Conservation (phyloP, 345 rosid species). For the Arabis hirsuta region DNA sequence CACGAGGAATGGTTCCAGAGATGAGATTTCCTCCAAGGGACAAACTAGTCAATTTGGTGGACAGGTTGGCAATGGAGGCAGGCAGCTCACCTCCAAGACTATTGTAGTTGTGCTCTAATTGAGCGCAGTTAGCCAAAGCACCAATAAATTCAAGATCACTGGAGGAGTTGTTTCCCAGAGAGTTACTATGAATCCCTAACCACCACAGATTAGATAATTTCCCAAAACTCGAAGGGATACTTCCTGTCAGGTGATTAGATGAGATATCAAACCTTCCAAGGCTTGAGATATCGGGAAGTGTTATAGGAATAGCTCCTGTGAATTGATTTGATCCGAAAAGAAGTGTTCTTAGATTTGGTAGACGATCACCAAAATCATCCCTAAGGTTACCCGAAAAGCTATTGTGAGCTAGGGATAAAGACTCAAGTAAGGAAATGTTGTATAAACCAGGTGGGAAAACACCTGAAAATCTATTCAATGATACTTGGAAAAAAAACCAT, state of each 20-base stretch:
- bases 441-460: conserved; percentile 32
- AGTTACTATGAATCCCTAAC: conserved; percentile 14
- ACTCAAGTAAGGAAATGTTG: conserved; percentile 36
- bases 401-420: conserved; percentile 22
- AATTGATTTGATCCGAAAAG: conserved; percentile 21
- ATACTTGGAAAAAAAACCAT: conserved; percentile 16
- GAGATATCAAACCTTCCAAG: conserved; percentile 32
- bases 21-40: conserved; percentile 31
- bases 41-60: conserved; percentile 28
- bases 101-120: conserved; percentile 23
- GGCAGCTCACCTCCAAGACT: conserved; percentile 38
- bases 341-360: conserved; percentile 28
- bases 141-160: conserved; percentile 29
- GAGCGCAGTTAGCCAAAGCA: conserved; percentile 31
- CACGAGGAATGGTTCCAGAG: conserved; percentile 36
- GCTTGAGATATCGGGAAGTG: conserved; percentile 38
- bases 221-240: conserved; percentile 33
- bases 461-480: conserved; percentile 36
- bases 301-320: conserved; percentile 35
- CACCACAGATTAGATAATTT: conserved; percentile 23
- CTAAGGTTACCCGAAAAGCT: conserved; percentile 33
- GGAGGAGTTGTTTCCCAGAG: conserved; percentile 15
- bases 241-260: conserved; percentile 28
- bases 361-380: conserved; percentile 31
- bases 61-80: conserved; percentile 38